Conservation (phyloP, 2,329 filamentous ascomycete species). For the Epichloe typhina region DNA sequence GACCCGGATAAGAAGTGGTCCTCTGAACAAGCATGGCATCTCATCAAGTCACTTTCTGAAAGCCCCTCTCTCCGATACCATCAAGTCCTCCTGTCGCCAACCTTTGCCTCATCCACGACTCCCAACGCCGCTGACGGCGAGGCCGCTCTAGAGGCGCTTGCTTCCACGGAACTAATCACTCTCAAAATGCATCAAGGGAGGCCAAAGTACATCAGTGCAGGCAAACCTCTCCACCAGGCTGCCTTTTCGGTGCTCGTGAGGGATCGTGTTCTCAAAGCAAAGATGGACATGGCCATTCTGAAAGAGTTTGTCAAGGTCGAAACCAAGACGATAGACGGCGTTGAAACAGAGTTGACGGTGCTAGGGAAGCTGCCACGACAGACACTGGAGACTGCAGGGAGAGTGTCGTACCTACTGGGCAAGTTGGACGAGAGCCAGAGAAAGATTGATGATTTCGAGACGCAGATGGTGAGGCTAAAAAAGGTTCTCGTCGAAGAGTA, state of each 20-base stretch:
- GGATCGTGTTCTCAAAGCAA: constrained; percentile 60
- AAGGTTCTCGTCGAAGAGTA: constrained; percentile 37
- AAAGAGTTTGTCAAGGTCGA: constrained; percentile 59
- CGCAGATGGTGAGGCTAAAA: constrained; percentile 58
- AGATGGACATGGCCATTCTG: constrained; percentile 59
- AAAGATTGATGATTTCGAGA: constrained; percentile 63
- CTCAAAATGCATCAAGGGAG: constrained; percentile 62
- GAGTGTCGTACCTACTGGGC: constrained; percentile 57
- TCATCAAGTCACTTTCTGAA: constrained; percentile 68
- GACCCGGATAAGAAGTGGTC: constrained; percentile 53
- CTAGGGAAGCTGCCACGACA: constrained; percentile 57
- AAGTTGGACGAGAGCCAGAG: constrained; percentile 64
- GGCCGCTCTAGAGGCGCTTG: constrained; percentile 62
- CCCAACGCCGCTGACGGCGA: constrained; percentile 49
- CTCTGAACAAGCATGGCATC: constrained; percentile 75
- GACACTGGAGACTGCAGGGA: constrained; percentile 50
- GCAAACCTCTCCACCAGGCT: constrained; percentile 74
- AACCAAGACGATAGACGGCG: constrained; percentile 61
- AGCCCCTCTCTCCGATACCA: constrained; percentile 63
- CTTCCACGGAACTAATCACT: constrained; percentile 74
- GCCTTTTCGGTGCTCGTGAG: constrained; percentile 62
- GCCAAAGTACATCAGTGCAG: constrained; percentile 63
- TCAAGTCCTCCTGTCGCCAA: constrained; percentile 63
- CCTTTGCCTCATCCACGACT: constrained; percentile 50
- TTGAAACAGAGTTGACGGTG: constrained; percentile 61